phyloP scores from a whole-genome alignment of 257 asterid genomes.

The Dorcoceras hygrometricum region DNA sequence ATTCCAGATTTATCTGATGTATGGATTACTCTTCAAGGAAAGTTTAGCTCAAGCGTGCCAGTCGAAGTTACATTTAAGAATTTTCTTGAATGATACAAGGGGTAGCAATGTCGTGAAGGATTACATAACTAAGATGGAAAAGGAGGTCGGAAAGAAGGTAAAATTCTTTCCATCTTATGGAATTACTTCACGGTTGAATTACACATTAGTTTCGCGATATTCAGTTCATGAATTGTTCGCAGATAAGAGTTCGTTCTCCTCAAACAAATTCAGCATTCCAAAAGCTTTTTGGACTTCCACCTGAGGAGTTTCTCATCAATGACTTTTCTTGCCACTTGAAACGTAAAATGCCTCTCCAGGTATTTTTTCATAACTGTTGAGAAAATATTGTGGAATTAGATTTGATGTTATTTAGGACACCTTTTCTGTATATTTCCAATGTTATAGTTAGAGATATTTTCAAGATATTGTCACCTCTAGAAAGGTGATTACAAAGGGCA shows the following conservation, averaged over 20 bases:
- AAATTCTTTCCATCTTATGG: conserved; percentile 19
- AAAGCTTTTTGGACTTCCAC: conserved; percentile 87
- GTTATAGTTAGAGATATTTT: neutral
- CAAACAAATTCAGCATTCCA: conserved; percentile 97
- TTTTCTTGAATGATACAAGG: conserved; percentile 76
- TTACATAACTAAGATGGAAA: conserved; percentile 88
- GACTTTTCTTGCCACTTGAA: conserved; percentile 93
- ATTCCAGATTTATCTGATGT: conserved; percentile 82
- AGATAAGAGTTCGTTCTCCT: conserved; percentile 92
- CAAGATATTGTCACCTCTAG: too few species aligned
- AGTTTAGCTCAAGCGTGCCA: conserved; percentile 97
- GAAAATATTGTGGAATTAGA: neutral
- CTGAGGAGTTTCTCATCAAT: conserved; percentile 96
- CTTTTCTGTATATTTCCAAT: neutral
- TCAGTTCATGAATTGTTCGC: conserved; percentile 28
- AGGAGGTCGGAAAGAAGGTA: conserved; percentile 99
- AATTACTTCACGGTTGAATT: conserved; percentile 11
- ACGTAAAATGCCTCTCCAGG: conserved; percentile 98
- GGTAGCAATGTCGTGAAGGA: conserved; percentile 75
- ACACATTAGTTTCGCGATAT: conserved; percentile 20
- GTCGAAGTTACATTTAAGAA: conserved; percentile 86
- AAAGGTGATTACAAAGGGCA: too few species aligned
- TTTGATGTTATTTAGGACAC: neutral
- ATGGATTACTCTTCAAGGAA: conserved; percentile 90
- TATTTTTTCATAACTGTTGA: conserved; percentile 25